Conservation (phyloP, 208 protist genomes). For the Wallacemonas sp. region DNA sequence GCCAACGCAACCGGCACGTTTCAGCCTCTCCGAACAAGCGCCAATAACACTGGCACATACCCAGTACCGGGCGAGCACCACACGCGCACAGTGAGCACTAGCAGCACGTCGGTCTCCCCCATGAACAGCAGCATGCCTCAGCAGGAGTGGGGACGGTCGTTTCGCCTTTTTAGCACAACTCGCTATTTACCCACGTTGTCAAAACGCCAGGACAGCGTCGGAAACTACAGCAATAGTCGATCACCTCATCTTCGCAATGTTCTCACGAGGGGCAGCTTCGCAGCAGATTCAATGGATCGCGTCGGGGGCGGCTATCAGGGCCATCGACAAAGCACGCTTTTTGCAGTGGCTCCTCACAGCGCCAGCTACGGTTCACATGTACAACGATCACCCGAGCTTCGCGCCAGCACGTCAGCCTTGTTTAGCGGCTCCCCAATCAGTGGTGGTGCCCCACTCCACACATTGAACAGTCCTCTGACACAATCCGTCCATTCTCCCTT, state of each 20-base stretch:
- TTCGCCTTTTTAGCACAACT: slow-evolving; percentile 69
- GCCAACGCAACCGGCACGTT: slow-evolving; percentile 13
- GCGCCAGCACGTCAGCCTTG: not conserved
- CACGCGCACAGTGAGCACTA: slow-evolving; percentile 57
- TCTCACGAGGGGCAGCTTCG: slow-evolving; percentile 6
- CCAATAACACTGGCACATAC: slow-evolving; percentile 12
- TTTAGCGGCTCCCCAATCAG: not conserved
- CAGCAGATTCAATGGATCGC: slow-evolving; percentile 1
- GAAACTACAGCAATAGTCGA: not conserved
- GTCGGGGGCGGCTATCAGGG: not conserved
- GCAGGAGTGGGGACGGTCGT: slow-evolving; percentile 76
- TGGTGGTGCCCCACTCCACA: not conserved
- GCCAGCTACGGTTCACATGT: not conserved
- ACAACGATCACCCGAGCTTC: not conserved
- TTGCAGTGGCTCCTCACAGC: not conserved
- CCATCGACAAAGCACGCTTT: slow-evolving; percentile 1
- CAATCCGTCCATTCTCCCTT: slow-evolving; percentile 1
- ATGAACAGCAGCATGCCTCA: slow-evolving; percentile 46
- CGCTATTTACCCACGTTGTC: slow-evolving; percentile 22
- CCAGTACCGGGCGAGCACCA: slow-evolving; percentile 13
- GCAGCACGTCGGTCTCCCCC: slow-evolving; percentile 53
- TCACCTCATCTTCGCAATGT: slow-evolving; percentile 3
- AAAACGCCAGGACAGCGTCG: not conserved
- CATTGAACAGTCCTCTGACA: not conserved
- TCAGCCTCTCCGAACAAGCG: slow-evolving; percentile 5